These are phyloP conservation scores for Penicillium sp. DNA, from an alignment of 2,329 filamentous ascomycete species.

Conservation along the genomic window DNA sequence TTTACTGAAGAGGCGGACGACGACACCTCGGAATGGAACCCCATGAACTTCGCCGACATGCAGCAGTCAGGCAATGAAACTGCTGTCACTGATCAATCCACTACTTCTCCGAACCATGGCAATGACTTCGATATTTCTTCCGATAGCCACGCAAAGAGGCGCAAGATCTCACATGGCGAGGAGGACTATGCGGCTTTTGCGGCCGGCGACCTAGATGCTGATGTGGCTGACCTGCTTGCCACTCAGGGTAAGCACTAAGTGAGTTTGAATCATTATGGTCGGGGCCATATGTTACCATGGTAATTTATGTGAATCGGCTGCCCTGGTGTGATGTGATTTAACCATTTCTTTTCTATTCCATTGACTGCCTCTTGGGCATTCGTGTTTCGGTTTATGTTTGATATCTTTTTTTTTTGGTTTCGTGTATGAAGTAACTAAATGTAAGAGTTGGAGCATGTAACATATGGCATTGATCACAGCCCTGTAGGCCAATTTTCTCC, in stretches of 20 bases:
- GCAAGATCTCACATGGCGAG: conserved; percentile 49
- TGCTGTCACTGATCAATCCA: conserved; percentile 8
- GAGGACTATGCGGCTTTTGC: conserved; percentile 49
- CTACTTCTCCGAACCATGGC: conserved; percentile 14
- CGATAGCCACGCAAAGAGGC: conserved; percentile 45
- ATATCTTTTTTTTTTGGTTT: neutral
- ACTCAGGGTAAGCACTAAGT: conserved; percentile 40
- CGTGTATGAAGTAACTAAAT: conserved; percentile 1
- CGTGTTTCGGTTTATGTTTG: neutral
- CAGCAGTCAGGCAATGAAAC: conserved; percentile 20
- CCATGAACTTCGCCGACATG: conserved; percentile 23
- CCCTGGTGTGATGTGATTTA: neutral
- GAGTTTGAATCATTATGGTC: neutral
- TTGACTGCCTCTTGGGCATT: neutral
- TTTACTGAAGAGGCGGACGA: conserved; percentile 20
- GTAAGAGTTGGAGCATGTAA: neutral
- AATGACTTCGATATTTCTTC: conserved; percentile 27
- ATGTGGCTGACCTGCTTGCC: conserved; percentile 60
- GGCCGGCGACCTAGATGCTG: conserved; percentile 59
- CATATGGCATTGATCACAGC: neutral
- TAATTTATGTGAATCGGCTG: neutral
- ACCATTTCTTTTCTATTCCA: neutral
- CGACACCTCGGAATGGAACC: conserved; percentile 8
- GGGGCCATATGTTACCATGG: neutral
- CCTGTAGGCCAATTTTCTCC: neutral